Conservation (phyloP, 2,329 filamentous ascomycete species). For the Phoma sp. region DNA sequence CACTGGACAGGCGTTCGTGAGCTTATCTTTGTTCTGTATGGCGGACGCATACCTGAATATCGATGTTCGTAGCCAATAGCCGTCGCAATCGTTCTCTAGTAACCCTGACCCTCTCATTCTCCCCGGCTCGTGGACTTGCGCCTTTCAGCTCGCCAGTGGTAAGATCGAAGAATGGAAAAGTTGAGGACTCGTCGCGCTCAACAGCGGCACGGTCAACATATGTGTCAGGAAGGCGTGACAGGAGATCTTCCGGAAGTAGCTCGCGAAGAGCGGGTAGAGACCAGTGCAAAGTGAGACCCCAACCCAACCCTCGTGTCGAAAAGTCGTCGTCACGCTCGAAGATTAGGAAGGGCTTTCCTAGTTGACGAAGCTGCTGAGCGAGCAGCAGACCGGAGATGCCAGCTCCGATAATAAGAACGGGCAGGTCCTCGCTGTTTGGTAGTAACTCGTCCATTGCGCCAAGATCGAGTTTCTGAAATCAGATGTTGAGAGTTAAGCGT, state of each 20-base stretch:
- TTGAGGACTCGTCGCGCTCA: constrained; percentile 14
- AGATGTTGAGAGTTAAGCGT: not conserved
- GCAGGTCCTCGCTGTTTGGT: not conserved
- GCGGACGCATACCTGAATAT: constrained; percentile 10
- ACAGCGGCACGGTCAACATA: constrained; percentile 21
- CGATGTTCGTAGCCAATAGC: constrained; percentile 14
- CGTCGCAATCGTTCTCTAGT: constrained; percentile 13
- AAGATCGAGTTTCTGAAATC: not conserved
- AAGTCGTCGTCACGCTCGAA: constrained; percentile 30
- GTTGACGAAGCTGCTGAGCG: constrained; percentile 29
- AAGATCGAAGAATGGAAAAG: constrained; percentile 22
- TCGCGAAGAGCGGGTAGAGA: constrained; percentile 16
- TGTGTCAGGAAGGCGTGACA: constrained; percentile 10
- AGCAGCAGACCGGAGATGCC: constrained; percentile 31
- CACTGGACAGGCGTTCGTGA: constrained; percentile 3
- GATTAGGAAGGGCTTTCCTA: constrained; percentile 26
- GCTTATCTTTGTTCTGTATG: not conserved
- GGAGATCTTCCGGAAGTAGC: constrained; percentile 10
- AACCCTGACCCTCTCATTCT: constrained; percentile 14
- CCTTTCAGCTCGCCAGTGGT: constrained; percentile 16
- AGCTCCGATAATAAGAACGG: constrained; percentile 33
- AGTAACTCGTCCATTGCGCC: not conserved
- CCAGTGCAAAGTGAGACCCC: constrained; percentile 29
- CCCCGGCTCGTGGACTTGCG: constrained; percentile 5
- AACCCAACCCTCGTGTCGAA: constrained; percentile 21